Conservation (phyloP, 768 basidiomycete genomes). For the Gymnopilus dilepis region DNA sequence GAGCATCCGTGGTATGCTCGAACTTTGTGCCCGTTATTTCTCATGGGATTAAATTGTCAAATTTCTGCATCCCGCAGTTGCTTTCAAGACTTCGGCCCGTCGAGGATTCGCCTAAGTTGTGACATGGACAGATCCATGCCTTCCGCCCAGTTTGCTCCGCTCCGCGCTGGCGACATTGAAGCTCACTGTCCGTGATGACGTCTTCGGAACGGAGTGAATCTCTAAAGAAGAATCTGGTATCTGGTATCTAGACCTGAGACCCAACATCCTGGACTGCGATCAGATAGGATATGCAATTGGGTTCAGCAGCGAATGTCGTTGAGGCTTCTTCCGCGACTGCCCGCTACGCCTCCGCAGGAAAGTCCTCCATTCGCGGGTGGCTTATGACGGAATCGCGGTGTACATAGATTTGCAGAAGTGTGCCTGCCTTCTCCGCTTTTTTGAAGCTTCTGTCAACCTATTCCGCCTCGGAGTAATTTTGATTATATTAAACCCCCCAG, state of each 20-base stretch:
- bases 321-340: neutral
- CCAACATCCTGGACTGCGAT: neutral
- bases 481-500: too few species aligned
- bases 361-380: neutral
- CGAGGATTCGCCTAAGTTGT: neutral
- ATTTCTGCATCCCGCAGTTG: too few species aligned
- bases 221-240: neutral
- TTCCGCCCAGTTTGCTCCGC: neutral
- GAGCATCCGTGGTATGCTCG: too few species aligned
- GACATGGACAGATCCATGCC: neutral
- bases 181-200: neutral
- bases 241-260: neutral
- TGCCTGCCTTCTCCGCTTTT: too few species aligned
- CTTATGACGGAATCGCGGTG: neutral
- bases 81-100: neutral
- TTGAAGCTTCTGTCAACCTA: too few species aligned
- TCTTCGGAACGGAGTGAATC: neutral
- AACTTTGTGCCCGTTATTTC: too few species aligned
- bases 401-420: neutral
- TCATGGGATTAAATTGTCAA: too few species aligned
- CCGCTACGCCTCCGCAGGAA: neutral
- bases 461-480: too few species aligned
- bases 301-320: neutral
- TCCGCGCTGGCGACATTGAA: neutral
- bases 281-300: neutral